Conservation (phyloP, 2,329 filamentous ascomycete genomes). For the Aspergillus sp. region DNA sequence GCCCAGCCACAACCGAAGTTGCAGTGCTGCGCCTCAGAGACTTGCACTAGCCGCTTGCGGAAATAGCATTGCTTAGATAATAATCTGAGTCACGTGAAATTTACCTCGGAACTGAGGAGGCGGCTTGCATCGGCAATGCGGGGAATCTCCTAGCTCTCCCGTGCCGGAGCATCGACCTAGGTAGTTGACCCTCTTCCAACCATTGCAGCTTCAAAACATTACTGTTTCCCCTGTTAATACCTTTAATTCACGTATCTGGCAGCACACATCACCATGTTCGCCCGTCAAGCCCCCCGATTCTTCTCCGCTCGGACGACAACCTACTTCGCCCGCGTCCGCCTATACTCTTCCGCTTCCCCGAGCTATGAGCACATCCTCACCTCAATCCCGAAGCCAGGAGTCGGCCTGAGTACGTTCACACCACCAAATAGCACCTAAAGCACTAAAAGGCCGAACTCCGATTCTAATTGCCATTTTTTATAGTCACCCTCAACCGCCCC, state of each 20-base stretch:
- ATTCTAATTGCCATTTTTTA: not conserved
- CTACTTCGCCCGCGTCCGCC: constrained; percentile 35
- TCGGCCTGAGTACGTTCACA: constrained; percentile 71
- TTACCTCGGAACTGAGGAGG: constrained; percentile 3
- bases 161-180: not conserved
- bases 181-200: not conserved
- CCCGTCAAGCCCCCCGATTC: constrained; percentile 58
- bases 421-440: not conserved
- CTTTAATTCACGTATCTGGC: not conserved
- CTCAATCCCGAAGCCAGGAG: constrained; percentile 80
- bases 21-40: constrained; percentile 16
- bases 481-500: constrained; percentile 90
- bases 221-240: not conserved
- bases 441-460: not conserved
- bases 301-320: constrained; percentile 54
- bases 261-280: constrained; percentile 33
- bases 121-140: constrained; percentile 14
- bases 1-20: constrained; percentile 20
- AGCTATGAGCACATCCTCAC: constrained; percentile 80
- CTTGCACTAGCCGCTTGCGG: not conserved
- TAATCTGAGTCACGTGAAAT: not conserved
- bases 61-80: not conserved
- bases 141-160: not conserved
- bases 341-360: constrained; percentile 44
- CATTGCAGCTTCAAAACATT: not conserved